A percentile compares a stretch with the other conserved stretches of the same genome.
phyloP scores from a whole-genome alignment of 345 rosid genomes.

The Euphorbia tirucalli region DNA sequence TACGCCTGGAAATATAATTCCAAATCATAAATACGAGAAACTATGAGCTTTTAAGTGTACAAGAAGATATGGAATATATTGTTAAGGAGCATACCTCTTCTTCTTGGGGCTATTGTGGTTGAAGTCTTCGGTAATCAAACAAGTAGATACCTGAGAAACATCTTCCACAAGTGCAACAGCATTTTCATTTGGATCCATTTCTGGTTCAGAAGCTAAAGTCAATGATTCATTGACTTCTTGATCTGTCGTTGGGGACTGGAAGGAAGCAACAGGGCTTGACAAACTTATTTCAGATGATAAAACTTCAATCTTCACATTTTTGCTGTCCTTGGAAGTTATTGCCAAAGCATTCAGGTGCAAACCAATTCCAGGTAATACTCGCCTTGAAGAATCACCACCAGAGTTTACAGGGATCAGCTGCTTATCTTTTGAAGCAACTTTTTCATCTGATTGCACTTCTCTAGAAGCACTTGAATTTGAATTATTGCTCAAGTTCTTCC shows the following conservation, averaged over 20 bases:
- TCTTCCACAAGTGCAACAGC: conserved; percentile 43
- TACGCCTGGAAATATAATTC: conserved; percentile 46
- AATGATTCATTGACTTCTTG: conserved; percentile 46
- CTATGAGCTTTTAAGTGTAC: not conserved
- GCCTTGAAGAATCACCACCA: conserved; percentile 42
- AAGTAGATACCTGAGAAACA: conserved; percentile 41
- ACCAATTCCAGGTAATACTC: conserved; percentile 85
- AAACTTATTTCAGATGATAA: conserved; percentile 42
- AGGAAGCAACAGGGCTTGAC: conserved; percentile 39
- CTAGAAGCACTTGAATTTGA: conserved; percentile 33
- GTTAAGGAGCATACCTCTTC: conserved; percentile 52
- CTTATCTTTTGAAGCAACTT: conserved; percentile 23
- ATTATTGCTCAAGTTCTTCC: conserved; percentile 40
- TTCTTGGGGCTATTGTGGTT: conserved; percentile 72
- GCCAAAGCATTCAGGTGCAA: conserved; percentile 89
- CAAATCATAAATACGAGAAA: conserved; percentile 7
- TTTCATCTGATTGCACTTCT: conserved; percentile 28
- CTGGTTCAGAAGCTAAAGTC: conserved; percentile 42
- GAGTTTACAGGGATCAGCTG: conserved; percentile 43
- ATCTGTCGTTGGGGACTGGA: conserved; percentile 29
- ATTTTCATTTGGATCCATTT: conserved; percentile 37
- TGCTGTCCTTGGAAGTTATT: conserved; percentile 42
- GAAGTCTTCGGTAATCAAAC: conserved; percentile 50
- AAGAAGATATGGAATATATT: not conserved
- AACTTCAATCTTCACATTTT: conserved; percentile 38